Evolutionary conservation across 2,329 filamentous ascomycete species (phyloP).

Genomic region (Aspergillus sp.): DNA sequence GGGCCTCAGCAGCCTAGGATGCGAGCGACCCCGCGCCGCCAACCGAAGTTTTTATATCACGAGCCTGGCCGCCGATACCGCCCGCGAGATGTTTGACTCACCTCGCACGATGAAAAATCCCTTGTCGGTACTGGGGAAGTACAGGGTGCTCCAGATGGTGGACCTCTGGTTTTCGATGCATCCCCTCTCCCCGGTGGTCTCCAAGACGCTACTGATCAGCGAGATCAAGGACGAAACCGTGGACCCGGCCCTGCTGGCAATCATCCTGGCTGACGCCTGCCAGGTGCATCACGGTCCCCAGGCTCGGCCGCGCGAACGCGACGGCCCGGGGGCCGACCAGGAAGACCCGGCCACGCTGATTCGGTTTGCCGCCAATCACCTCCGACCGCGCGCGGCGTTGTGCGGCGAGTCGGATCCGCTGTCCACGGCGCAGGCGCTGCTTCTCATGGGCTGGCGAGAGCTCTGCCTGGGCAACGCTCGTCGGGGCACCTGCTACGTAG

Average conservation of each 20-base stretch:
- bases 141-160: background rate
- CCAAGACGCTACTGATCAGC: constrained; percentile 5
- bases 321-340: background rate
- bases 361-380: background rate
- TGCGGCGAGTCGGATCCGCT: background rate
- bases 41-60: background rate
- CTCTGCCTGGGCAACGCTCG: background rate
- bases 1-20: background rate
- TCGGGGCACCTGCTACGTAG: constrained; percentile 2
- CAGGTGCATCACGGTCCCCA: background rate
- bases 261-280: constrained; percentile 3
- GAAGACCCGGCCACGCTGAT: background rate
- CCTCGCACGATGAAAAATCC: background rate
- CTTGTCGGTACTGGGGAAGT: background rate
- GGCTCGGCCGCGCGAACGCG: background rate
- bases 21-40: background rate
- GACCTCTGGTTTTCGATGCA: constrained; percentile 7
- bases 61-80: background rate
- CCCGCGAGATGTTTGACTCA: background rate
- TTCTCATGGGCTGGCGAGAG: constrained; percentile 4
- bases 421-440: background rate
- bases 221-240: background rate
- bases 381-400: background rate
- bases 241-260: constrained; percentile 2
- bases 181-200: constrained; percentile 1